A percentile compares a stretch with the other conserved stretches of the same genome.
Evolutionary conservation across 202 grass and related monocot species (phyloP).

Genomic region (Schoenoplectus tabernaemontani): DNA sequence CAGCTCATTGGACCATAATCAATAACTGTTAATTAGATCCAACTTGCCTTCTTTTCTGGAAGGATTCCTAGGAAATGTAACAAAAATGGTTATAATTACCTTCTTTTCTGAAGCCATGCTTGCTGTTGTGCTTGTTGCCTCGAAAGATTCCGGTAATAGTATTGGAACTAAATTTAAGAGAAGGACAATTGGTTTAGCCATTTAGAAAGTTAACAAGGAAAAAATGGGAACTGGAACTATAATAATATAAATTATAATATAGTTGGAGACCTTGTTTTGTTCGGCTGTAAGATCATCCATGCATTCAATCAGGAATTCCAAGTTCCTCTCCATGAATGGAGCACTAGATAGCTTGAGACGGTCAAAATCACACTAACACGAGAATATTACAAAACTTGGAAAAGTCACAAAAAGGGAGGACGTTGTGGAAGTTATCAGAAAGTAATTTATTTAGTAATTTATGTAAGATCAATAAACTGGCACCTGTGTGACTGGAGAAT

Average conservation of each 20-base stretch:
- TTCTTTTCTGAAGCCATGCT: constrained; percentile 94
- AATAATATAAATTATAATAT: neutral
- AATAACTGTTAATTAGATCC: no score
- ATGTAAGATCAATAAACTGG: constrained; percentile 9
- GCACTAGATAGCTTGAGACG: constrained; percentile 90
- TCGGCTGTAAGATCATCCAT: constrained; percentile 96
- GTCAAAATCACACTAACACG: constrained; percentile 80
- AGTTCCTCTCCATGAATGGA: constrained; percentile 95
- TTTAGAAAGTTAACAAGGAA: neutral
- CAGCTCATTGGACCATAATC: no score
- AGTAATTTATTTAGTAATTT: neutral
- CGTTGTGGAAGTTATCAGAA: neutral
- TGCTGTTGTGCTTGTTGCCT: constrained; percentile 94
- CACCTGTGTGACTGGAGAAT: constrained; percentile 85
- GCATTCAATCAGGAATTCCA: constrained; percentile 97
- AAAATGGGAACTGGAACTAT: neutral
- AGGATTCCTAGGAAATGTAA: neutral
- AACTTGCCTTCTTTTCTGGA: neutral
- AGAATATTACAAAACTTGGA: neutral
- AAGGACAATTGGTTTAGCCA: neutral
- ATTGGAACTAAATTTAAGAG: constrained; percentile 76
- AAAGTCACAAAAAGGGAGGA: neutral
- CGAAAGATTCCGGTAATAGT: constrained; percentile 84
- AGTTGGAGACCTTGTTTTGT: constrained; percentile 71
- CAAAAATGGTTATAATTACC: constrained; percentile 30